A percentile compares a stretch with the other conserved stretches of the same genome.
Evolutionary conservation across 106 monocot species (phyloP).

Genomic region (Vanilla planifolia): DNA sequence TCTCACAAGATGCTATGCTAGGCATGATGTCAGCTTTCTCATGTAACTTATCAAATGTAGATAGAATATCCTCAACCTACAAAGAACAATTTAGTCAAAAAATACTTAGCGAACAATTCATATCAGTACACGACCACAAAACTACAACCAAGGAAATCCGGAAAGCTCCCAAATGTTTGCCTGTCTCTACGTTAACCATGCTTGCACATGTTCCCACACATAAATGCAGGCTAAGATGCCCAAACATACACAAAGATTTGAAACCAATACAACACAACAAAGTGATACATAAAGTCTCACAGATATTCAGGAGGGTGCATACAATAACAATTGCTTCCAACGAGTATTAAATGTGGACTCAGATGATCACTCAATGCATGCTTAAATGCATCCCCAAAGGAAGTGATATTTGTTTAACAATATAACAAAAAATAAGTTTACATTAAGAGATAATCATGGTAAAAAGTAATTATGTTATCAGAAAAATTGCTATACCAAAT

Average conservation of each 20-base stretch:
- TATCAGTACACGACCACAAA: not conserved
- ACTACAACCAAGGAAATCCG: not conserved
- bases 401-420: too few species aligned
- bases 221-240: not conserved
- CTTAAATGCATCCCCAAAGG: too few species aligned
- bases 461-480: not conserved
- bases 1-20: constrained; percentile 38
- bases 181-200: not conserved
- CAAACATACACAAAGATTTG: not conserved
- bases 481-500: not conserved
- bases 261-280: not conserved
- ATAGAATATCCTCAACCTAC: constrained; percentile 61
- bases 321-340: too few species aligned
- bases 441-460: not conserved
- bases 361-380: too few species aligned
- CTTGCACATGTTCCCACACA: not conserved
- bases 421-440: too few species aligned
- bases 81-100: constrained; percentile 13
- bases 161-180: not conserved
- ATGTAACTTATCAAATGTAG: constrained; percentile 55
- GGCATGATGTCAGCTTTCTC: constrained; percentile 39
- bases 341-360: too few species aligned
- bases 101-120: not conserved
- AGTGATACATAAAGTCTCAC: too few species aligned
- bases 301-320: too few species aligned